A percentile compares a stretch with the other conserved stretches of the same genome.
These are phyloP conservation scores for Aspergillus aculeatinus DNA, from an alignment of 2,329 filamentous ascomycete species.

Conservation along the genomic window DNA sequence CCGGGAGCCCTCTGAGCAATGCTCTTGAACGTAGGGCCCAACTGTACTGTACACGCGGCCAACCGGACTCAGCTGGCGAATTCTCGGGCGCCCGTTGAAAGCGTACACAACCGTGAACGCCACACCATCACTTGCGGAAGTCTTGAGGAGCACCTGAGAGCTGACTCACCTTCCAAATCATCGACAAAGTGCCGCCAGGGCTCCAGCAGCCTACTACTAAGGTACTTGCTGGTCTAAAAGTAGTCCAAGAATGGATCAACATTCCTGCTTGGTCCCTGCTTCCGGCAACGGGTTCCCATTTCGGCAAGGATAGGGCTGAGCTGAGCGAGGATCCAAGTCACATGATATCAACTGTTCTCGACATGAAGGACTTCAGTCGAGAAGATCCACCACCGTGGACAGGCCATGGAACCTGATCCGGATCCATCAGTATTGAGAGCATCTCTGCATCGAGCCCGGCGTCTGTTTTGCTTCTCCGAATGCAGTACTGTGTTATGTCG, in stretches of 20 bases:
- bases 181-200: no score
- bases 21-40: background rate
- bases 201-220: no score
- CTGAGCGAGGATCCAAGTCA: background rate
- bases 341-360: background rate
- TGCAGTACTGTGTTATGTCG: background rate
- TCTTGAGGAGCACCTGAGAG: background rate
- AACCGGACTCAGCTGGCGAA: background rate
- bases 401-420: background rate
- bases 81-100: background rate
- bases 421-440: background rate
- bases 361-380: background rate
- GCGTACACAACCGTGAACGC: background rate
- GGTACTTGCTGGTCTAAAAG: background rate
- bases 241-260: conserved; percentile 10
- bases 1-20: background rate
- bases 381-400: no score
- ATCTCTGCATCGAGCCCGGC: background rate
- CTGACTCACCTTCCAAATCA: background rate
- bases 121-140: background rate
- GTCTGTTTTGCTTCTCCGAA: background rate
- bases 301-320: background rate
- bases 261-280: conserved; percentile 2
- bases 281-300: conserved; percentile 1
- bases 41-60: background rate